Evolutionary conservation across 768 basidiomycete genomes (phyloP), one percentile per base, ranked within the genome.

Genomic region (Chiua virens): DNA sequence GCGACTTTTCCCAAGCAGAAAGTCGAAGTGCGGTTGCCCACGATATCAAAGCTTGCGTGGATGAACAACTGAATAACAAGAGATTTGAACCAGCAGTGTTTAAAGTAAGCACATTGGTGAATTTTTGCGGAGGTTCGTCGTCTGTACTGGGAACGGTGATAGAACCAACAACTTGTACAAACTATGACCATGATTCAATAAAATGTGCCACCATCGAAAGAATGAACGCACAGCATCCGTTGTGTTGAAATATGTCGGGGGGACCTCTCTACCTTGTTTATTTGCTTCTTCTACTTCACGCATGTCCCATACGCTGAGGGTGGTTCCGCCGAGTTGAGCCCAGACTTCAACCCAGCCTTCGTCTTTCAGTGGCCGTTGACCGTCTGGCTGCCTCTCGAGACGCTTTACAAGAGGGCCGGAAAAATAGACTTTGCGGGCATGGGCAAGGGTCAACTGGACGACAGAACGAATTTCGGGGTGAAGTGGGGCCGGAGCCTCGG

Each of bases 51-150:
- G 85, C 79, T 39, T 75, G 66, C 25, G 84, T 80, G 20, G 78
- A 79, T 17, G 87, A 87, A 64, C 92, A 95, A 9, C 92, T 89
- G 72, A 98, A 96, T 4, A 96, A 71, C 28, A 94, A 73, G 40
- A 94, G 77, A 66, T 98, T 98, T 27, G 86, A 86, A 20, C 96
- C 96, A 1, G 95, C 96, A 6, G 91, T 96, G 66, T 95, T 99
- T 58, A 99, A 77, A 0, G 92, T 91, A 50, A 98, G 79, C 46
- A 98, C 87, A 64, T 92, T 89, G 0, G 75, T 75, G 59, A 83
- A 89, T 56, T 82, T 80, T 62, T 80, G 79, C 0, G 78, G 58
- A 1, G 86, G 82, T 1, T 72, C 56, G 11, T 67, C 74, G 1
- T 74, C 64, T 0, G 79, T 78, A 8, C 80, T 73, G 1, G 86